These are phyloP conservation scores for Ceratocystis colombiana DNA, from an alignment of 2,329 filamentous ascomycete genomes.

Conservation along the genomic window DNA sequence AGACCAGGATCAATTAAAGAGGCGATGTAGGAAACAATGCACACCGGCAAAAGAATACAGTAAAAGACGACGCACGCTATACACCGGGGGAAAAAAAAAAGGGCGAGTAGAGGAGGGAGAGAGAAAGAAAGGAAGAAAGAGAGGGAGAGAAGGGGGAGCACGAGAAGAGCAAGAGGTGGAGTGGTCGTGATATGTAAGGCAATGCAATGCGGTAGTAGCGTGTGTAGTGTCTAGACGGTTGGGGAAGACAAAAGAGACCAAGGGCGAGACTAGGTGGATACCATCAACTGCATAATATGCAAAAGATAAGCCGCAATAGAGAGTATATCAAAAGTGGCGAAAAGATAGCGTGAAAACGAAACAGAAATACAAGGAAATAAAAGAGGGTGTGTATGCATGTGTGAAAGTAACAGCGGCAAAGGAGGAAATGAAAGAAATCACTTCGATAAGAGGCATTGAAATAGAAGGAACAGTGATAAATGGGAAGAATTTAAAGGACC, in stretches of 20 bases:
- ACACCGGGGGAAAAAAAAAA: background rate
- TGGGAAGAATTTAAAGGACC: background rate
- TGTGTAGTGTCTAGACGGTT: background rate
- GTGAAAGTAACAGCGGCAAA: background rate
- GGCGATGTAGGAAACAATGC: constrained; percentile 3
- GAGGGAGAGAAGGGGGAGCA: background rate
- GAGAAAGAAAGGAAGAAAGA: background rate
- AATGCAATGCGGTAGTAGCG: constrained; percentile 6
- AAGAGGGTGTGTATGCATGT: background rate
- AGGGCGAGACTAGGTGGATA: background rate
- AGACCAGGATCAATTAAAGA: constrained; percentile 4
- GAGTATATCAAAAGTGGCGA: constrained; percentile 3
- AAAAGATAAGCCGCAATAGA: constrained; percentile 15
- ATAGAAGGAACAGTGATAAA: constrained; percentile 9
- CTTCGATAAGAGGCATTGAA: constrained; percentile 4
- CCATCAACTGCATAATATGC: constrained; percentile 13
- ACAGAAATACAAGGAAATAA: background rate
- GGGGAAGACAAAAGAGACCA: constrained; percentile 6
- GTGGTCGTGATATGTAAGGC: constrained; percentile 7
- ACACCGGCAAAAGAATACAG: constrained; percentile 1
- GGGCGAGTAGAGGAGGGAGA: background rate
- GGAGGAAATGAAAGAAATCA: background rate
- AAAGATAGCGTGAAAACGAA: constrained; percentile 1
- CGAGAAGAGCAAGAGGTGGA: background rate
- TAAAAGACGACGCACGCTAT: background rate